These are phyloP conservation scores for Phragmites australis DNA, from an alignment of 176 grass and related monocot genomes.

Conservation along the genomic window DNA sequence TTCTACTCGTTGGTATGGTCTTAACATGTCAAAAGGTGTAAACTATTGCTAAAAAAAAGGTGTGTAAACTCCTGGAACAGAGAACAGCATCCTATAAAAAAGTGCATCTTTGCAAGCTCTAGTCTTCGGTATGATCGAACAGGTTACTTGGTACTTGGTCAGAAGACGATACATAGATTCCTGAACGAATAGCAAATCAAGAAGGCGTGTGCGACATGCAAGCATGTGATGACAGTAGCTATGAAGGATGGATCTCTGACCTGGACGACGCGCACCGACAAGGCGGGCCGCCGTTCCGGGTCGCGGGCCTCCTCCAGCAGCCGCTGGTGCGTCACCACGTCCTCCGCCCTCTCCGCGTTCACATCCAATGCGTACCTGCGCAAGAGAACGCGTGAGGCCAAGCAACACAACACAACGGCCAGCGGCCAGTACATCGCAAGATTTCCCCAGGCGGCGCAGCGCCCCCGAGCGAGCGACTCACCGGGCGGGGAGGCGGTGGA, in stretches of 20 bases:
- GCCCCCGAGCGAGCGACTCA: slow-evolving; percentile 23
- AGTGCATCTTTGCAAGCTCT: background rate
- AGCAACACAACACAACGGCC: background rate
- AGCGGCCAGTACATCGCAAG: background rate
- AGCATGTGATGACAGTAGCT: slow-evolving; percentile 21
- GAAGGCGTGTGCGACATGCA: slow-evolving; percentile 22
- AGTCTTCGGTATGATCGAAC: background rate
- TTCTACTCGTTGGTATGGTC: background rate
- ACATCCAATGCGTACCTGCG: slow-evolving; percentile 75
- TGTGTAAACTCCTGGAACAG: background rate
- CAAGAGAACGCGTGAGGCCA: background rate
- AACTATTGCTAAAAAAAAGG: too few species aligned
- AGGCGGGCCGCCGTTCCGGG: slow-evolving; percentile 36
- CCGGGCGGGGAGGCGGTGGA: slow-evolving; percentile 80
- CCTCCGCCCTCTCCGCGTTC: slow-evolving; percentile 68
- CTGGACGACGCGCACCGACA: slow-evolving; percentile 61
- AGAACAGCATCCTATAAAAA: background rate
- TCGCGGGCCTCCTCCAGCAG: slow-evolving; percentile 62
- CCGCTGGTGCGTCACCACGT: slow-evolving; percentile 65
- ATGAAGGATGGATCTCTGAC: slow-evolving; percentile 32
- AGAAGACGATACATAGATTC: background rate
- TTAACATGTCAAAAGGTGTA: background rate
- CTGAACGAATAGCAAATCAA: background rate
- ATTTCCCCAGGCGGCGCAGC: background rate
- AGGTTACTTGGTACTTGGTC: background rate